These are phyloP conservation scores for Draba incana DNA, from an alignment of 345 rosid species.

Conservation along the genomic window DNA sequence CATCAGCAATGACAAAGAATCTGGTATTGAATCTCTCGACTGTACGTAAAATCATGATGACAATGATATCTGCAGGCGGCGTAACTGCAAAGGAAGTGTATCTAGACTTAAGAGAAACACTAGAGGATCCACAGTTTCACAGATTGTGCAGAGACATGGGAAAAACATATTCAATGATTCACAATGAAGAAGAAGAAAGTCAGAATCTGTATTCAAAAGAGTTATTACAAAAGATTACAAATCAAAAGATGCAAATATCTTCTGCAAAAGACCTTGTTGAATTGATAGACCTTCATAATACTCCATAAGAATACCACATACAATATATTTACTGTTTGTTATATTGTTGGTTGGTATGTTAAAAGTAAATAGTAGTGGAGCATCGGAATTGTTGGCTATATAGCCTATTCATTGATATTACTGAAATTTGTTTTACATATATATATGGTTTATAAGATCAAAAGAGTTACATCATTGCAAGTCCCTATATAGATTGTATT, in stretches of 20 bases:
- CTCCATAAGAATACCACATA: too few species aligned
- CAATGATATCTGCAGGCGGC: constrained; percentile 56
- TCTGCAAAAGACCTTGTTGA: constrained; percentile 62
- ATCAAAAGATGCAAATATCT: constrained; percentile 42
- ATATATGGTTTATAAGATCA: too few species aligned
- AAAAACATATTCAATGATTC: constrained; percentile 54
- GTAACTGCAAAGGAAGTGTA: constrained; percentile 42
- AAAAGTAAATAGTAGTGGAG: too few species aligned
- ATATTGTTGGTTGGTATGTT: too few species aligned
- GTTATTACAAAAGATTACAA: constrained; percentile 39
- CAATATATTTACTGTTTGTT: too few species aligned
- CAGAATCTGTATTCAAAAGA: constrained; percentile 33
- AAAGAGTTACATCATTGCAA: too few species aligned
- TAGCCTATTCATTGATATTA: too few species aligned
- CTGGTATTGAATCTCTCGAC: constrained; percentile 56
- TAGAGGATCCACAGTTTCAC: constrained; percentile 57
- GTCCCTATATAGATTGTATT: too few species aligned
- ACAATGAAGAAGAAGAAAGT: constrained; percentile 42
- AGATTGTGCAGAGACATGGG: constrained; percentile 51
- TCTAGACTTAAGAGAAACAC: constrained; percentile 48
- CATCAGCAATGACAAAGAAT: constrained; percentile 48
- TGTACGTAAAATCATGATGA: constrained; percentile 47
- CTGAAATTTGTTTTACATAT: too few species aligned
- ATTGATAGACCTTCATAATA: constrained; percentile 45
- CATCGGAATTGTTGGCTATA: too few species aligned